Base-by-base conservation (phyloP, 2,329 filamentous ascomycete species). In the Penicillium sp. region DNA sequence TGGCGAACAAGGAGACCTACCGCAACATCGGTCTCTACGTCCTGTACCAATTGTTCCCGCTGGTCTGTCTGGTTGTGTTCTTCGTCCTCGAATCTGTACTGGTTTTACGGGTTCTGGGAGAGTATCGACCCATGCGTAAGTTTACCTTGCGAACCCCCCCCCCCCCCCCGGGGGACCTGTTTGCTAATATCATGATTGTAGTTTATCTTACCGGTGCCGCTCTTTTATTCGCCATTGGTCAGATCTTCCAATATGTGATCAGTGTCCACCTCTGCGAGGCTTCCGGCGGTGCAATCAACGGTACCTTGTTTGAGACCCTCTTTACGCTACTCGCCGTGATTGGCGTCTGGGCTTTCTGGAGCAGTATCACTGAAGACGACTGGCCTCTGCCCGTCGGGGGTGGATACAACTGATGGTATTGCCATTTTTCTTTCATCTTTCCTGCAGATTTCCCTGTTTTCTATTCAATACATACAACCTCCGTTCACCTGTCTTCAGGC, bases 341-440 rank as follows among this genome's bases (percentile, higher is more conserved):
- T 19, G 86, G 86, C 77, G 79, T 97, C 63, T 99, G 95, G 93
- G 76, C 91, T 56, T 99, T 99, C 81, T 99, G 95, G 95, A 96
- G 92, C 47, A 97, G 92, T 78, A 99, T 99, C 69, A 99, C 95
- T 16, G 95, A 99, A 77, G 95, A 99, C 70, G 93, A 97, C 79
- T 99, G 95, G 95, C 92, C 93, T 2, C 81, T 84, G 74, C 80
- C 82, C 19, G 59, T 69, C 45, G 56, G 62, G 29, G 57, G 59
- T 11, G 72, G 66, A 47, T 77, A 75, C 65, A 73, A 67, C 55
- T 73, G 60, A 65, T 57, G 16, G 50, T 39, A 55, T 49, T 49
- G 45, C 35, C 39, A 27, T 14, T 54, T 55, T 13, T 46, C 35
- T 52, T 47, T 49, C 48, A 49, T 19, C 21, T 60, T 25, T 39